phyloP scores from a whole-genome alignment of 2,329 filamentous ascomycete species.

The Fusarium azukiicola region DNA sequence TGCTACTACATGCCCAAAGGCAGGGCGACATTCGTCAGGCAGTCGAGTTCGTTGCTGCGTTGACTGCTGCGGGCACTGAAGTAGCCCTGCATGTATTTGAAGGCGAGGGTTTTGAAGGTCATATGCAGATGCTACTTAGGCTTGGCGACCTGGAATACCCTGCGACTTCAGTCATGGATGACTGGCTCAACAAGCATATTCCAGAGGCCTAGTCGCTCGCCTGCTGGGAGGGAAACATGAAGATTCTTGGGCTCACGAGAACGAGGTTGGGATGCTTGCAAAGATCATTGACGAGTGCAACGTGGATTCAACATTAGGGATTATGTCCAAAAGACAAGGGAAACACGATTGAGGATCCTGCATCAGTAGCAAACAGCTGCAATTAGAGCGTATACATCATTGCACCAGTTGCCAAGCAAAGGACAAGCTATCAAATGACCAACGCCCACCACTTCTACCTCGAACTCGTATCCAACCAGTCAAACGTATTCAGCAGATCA shows the following conservation, averaged over 20 bases:
- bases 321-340: too few relatives aligned
- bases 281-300: too few relatives aligned
- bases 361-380: too few relatives aligned
- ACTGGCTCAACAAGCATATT: neutral
- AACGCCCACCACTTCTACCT: neutral
- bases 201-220: neutral
- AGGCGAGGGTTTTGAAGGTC: slow-evolving; percentile 2
- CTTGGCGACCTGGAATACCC: slow-evolving; percentile 1
- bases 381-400: too few relatives aligned
- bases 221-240: too few relatives aligned
- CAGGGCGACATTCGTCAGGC: slow-evolving; percentile 5
- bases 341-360: too few relatives aligned
- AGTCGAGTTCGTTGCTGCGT: neutral
- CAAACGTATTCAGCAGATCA: slow-evolving; percentile 69
- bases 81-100: slow-evolving; percentile 13
- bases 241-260: too few relatives aligned
- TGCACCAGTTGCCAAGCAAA: too few relatives aligned
- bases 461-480: slow-evolving; percentile 60
- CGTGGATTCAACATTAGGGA: too few relatives aligned
- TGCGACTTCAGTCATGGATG: neutral
- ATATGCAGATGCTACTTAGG: slow-evolving; percentile 2
- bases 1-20: neutral
- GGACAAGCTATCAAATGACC: neutral
- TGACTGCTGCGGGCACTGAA: neutral
- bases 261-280: too few relatives aligned